Conservation (phyloP, 2,329 filamentous ascomycete species). For the Epichloe gansuensis region DNA sequence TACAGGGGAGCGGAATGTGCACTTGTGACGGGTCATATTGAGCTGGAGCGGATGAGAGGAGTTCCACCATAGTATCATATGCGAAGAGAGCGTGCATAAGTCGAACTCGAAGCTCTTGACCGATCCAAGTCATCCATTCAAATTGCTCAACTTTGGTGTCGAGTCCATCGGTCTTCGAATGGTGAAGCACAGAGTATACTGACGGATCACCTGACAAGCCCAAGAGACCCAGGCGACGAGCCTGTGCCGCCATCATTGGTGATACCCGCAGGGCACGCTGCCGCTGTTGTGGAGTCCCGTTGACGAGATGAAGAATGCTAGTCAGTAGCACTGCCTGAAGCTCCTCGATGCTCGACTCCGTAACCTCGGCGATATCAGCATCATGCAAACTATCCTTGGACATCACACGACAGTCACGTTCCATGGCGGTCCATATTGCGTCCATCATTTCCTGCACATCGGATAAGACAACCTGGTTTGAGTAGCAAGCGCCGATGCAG, state of each 20-base stretch:
- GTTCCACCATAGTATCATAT: conserved; percentile 49
- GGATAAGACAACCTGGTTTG: conserved; percentile 43
- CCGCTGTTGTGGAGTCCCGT: conserved; percentile 53
- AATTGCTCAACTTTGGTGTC: conserved; percentile 12
- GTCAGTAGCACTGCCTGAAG: conserved; percentile 53
- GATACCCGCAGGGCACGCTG: conserved; percentile 48
- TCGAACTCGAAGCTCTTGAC: conserved; percentile 56
- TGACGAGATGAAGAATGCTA: conserved; percentile 52
- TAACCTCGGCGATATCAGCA: conserved; percentile 14
- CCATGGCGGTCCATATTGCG: conserved; percentile 43
- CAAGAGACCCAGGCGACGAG: conserved; percentile 43
- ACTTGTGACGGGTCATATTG: conserved; percentile 53
- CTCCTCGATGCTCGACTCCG: conserved; percentile 43
- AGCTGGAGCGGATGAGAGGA: conserved; percentile 59
- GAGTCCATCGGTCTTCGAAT: conserved; percentile 44
- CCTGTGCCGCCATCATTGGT: conserved; percentile 41
- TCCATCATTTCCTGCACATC: conserved; percentile 59
- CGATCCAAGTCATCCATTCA: conserved; percentile 54
- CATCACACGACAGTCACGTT: conserved; percentile 40
- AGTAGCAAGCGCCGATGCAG: conserved; percentile 64
- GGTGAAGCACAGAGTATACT: conserved; percentile 38
- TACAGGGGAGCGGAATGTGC: conserved; percentile 53
- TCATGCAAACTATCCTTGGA: conserved; percentile 14
- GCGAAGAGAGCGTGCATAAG: conserved; percentile 53
- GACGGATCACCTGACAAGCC: conserved; percentile 30